Conservation (phyloP, 192 early-diverging fungal genomes). For the Allomyces arbusculus region DNA sequence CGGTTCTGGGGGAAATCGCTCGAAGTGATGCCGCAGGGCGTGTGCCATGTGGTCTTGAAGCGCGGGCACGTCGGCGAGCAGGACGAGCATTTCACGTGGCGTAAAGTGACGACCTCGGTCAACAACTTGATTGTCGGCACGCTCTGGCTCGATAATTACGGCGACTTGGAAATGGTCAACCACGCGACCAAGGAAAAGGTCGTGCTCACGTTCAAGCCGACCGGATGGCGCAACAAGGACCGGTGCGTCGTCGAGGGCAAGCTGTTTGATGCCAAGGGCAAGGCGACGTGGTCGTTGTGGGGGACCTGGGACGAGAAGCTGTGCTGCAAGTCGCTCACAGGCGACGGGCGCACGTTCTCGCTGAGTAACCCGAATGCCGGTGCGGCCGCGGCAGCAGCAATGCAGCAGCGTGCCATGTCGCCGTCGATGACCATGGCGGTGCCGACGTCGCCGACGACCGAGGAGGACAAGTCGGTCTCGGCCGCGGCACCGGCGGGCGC, state of each 20-base stretch:
- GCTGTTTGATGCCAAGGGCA: conserved; percentile 23
- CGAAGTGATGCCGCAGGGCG: conserved; percentile 57
- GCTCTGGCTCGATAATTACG: conserved; percentile 67
- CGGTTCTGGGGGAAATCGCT: conserved; percentile 75
- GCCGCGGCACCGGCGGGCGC: no score
- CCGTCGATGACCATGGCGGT: no score
- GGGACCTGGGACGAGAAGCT: conserved; percentile 48
- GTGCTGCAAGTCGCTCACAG: not conserved
- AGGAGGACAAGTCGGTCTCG: no score
- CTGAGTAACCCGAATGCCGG: not conserved
- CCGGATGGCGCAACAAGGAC: conserved; percentile 48
- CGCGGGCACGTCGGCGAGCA: conserved; percentile 24
- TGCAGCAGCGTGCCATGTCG: no score
- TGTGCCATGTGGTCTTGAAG: conserved; percentile 58
- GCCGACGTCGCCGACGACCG: no score
- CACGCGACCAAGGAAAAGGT: conserved; percentile 64
- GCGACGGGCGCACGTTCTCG: not conserved
- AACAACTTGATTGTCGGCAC: conserved; percentile 70
- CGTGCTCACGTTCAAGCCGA: conserved; percentile 53
- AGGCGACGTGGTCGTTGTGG: conserved; percentile 35
- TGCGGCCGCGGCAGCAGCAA: not conserved
- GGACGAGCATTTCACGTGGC: conserved; percentile 67
- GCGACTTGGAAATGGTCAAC: conserved; percentile 64
- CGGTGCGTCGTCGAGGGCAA: conserved; percentile 37
- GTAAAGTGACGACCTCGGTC: conserved; percentile 68